Percentiles rank a stretch among this genome's conserved stretches.
Evolutionary conservation across 192 early-diverging fungal genomes (phyloP).

Genomic region (Coemansia sp.): DNA sequence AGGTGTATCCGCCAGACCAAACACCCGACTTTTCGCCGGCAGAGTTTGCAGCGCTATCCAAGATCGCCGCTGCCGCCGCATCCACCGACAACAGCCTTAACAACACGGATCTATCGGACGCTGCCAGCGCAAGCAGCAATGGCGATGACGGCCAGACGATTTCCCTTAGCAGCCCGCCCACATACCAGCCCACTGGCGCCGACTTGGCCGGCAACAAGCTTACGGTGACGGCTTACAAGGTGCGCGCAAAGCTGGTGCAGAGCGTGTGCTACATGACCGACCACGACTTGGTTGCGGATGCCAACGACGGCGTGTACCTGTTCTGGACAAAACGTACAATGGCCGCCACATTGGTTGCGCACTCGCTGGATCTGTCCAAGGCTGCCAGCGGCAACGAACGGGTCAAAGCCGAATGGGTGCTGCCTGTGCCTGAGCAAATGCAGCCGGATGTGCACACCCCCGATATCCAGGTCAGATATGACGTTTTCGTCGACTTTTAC

Average conservation of each 20-base stretch:
- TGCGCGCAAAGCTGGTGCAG: conserved; percentile 29
- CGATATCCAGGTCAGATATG: conserved; percentile 27
- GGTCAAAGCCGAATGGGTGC: conserved; percentile 7
- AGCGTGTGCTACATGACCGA: conserved; percentile 20
- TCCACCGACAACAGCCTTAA: not conserved
- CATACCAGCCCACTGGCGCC: conserved; percentile 1
- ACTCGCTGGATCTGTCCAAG: not conserved
- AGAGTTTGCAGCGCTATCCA: conserved; percentile 12
- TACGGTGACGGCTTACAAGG: conserved; percentile 14
- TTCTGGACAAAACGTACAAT: conserved; percentile 33
- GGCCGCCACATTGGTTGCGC: not conserved
- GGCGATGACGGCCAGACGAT: not conserved
- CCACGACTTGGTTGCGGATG: conserved; percentile 20
- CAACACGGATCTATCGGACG: not conserved
- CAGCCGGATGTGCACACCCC: conserved; percentile 8
- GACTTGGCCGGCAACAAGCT: conserved; percentile 5
- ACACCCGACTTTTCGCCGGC: conserved; percentile 2
- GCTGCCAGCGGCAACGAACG: not conserved
- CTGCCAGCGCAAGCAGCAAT: not conserved
- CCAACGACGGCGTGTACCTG: conserved; percentile 18
- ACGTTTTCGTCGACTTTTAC: conserved; percentile 22
- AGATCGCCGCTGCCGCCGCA: not conserved
- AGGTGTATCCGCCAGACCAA: conserved; percentile 8
- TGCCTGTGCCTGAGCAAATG: conserved; percentile 8
- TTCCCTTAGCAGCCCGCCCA: not conserved